Evolutionary conservation across 2,329 filamentous ascomycete species (phyloP).

Genomic region (Sclerotinia subarctica): DNA sequence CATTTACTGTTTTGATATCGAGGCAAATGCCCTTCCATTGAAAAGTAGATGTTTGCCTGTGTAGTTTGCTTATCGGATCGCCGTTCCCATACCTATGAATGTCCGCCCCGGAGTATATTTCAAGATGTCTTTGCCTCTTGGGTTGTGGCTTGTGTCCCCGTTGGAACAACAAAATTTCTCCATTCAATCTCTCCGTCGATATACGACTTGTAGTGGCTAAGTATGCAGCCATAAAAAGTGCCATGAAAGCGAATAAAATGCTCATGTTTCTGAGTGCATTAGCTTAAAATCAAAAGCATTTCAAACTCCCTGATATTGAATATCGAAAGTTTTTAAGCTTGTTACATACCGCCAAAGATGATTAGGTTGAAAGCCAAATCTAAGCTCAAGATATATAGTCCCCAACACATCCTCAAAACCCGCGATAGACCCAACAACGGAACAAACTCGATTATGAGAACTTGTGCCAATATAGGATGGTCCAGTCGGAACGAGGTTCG

Average conservation of each 20-base stretch:
- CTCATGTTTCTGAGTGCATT: slow-evolving; percentile 53
- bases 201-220: slow-evolving; percentile 61
- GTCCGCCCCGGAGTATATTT: slow-evolving; percentile 20
- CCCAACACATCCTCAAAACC: slow-evolving; percentile 52
- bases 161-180: slow-evolving; percentile 72
- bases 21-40: slow-evolving; percentile 53
- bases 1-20: slow-evolving; percentile 66
- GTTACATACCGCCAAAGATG: slow-evolving; percentile 57
- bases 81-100: slow-evolving; percentile 22
- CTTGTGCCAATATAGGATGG: slow-evolving; percentile 23
- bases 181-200: slow-evolving; percentile 68
- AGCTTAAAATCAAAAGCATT: not conserved
- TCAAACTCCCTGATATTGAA: no score
- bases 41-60: slow-evolving; percentile 24
- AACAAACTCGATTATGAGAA: slow-evolving; percentile 47
- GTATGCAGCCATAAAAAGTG: slow-evolving; percentile 61
- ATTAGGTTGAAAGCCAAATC: slow-evolving; percentile 54
- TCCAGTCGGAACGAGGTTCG: slow-evolving; percentile 27
- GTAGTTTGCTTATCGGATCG: slow-evolving; percentile 8
- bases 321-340: no score
- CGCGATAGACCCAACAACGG: slow-evolving; percentile 54
- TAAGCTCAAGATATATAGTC: slow-evolving; percentile 48
- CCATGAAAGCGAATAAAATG: slow-evolving; percentile 62
- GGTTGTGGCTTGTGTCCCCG: slow-evolving; percentile 53
- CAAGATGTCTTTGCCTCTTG: slow-evolving; percentile 14